phyloP scores from a whole-genome alignment of 2,329 filamentous ascomycete species.

The Stachybotrys echinatus region DNA sequence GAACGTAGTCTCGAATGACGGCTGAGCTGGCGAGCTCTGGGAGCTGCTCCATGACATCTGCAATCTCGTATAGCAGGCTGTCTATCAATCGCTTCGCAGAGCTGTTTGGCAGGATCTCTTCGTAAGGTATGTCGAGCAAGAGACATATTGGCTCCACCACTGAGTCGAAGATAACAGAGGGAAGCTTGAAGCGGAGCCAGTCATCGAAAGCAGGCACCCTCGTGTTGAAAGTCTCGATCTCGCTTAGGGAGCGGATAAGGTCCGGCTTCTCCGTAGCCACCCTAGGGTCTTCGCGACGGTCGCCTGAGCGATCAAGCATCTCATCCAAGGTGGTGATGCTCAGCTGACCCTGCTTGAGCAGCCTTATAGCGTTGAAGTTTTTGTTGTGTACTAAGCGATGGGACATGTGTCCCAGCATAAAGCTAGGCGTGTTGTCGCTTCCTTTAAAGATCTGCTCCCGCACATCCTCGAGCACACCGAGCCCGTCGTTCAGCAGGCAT shows the following conservation, averaged over 20 bases:
- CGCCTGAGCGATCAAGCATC: neutral
- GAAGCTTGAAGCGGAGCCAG: slow-evolving; percentile 70
- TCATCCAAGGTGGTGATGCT: slow-evolving; percentile 19
- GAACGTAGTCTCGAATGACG: slow-evolving; percentile 50
- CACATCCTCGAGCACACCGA: slow-evolving; percentile 78
- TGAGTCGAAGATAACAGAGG: slow-evolving; percentile 69
- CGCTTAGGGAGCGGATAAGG: neutral
- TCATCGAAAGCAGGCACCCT: slow-evolving; percentile 19
- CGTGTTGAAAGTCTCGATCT: slow-evolving; percentile 12
- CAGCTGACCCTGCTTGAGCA: slow-evolving; percentile 26
- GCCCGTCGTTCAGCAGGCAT: slow-evolving; percentile 72
- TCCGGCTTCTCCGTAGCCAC: neutral
- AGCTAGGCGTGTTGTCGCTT: slow-evolving; percentile 60
- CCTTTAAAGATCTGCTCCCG: slow-evolving; percentile 67
- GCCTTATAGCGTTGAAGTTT: slow-evolving; percentile 30
- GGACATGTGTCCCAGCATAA: slow-evolving; percentile 64
- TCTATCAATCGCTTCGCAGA: slow-evolving; percentile 62
- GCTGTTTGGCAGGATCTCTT: slow-evolving; percentile 62
- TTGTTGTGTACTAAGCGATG: slow-evolving; percentile 39
- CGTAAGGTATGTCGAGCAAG: slow-evolving; percentile 71
- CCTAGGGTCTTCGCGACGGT: neutral
- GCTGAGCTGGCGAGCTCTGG: slow-evolving; percentile 66
- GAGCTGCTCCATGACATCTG: slow-evolving; percentile 62
- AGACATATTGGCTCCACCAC: slow-evolving; percentile 79
- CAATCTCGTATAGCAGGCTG: slow-evolving; percentile 69